Evolutionary conservation across 768 basidiomycete species (phyloP).

Genomic region (Naganishia friedmannii): DNA sequence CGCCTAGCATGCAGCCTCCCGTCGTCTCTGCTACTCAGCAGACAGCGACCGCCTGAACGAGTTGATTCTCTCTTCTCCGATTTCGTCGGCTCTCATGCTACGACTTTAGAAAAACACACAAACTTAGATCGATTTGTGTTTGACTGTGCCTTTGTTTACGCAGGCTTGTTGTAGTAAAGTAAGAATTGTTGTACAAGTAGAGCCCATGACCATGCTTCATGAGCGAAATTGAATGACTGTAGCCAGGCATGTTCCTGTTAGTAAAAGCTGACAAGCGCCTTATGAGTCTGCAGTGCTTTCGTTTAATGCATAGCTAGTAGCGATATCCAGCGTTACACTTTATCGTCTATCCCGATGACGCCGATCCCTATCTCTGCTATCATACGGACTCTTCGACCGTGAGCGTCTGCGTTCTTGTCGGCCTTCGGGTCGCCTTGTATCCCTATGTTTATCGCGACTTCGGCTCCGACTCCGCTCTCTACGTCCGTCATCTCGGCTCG

Average conservation of each 20-base stretch:
- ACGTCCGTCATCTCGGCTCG: background rate
- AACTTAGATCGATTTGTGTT: conserved; percentile 2
- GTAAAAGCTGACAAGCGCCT: background rate
- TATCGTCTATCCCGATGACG: conserved; percentile 25
- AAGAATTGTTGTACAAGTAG: conserved; percentile 13
- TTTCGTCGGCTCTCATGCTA: background rate
- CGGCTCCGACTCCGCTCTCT: conserved; percentile 16
- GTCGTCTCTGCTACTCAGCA: conserved; percentile 9
- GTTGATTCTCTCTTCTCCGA: background rate
- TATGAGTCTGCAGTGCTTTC: too few relatives aligned
- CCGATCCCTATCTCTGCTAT: conserved; percentile 35
- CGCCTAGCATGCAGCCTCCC: background rate
- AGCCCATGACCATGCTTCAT: conserved; percentile 1
- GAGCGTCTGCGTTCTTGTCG: conserved; percentile 43
- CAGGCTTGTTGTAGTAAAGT: background rate
- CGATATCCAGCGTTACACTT: background rate
- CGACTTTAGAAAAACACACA: background rate
- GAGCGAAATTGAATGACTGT: background rate
- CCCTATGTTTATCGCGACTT: conserved; percentile 23
- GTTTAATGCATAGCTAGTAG: background rate
- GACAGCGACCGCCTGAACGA: background rate
- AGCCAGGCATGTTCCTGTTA: background rate
- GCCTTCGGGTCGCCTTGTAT: conserved; percentile 34
- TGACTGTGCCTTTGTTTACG: background rate
- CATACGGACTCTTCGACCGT: conserved; percentile 35